These are phyloP conservation scores for Leccinellum rugosiceps DNA, from an alignment of 768 basidiomycete genomes.

Conservation along the genomic window DNA sequence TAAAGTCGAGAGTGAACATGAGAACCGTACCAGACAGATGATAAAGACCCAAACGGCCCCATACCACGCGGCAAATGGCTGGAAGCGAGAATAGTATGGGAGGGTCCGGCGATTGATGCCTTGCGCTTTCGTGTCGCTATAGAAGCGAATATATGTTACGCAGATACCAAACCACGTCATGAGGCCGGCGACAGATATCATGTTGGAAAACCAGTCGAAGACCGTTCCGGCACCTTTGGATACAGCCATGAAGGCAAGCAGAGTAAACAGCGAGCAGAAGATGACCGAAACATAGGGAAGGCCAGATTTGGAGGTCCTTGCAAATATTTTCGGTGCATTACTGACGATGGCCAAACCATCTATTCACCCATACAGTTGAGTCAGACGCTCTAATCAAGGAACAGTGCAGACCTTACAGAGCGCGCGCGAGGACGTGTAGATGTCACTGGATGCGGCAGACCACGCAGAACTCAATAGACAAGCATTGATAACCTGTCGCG, in stretches of 20 bases:
- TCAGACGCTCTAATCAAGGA: background rate
- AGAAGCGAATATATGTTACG: conserved; percentile 79
- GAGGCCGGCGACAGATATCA: conserved; percentile 64
- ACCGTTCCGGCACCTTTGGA: conserved; percentile 63
- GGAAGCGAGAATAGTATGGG: conserved; percentile 65
- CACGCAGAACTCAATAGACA: background rate
- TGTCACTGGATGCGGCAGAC: background rate
- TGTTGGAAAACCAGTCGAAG: conserved; percentile 77
- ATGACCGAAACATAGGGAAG: conserved; percentile 73
- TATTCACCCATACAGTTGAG: conserved; percentile 23
- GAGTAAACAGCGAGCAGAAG: conserved; percentile 65
- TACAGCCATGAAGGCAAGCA: conserved; percentile 79
- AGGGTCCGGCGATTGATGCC: conserved; percentile 68
- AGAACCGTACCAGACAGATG: conserved; percentile 57
- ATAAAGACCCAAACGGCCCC: conserved; percentile 34
- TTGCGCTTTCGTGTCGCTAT: conserved; percentile 74
- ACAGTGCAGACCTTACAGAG: conserved; percentile 55
- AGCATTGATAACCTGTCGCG: background rate
- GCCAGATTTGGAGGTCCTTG: conserved; percentile 63
- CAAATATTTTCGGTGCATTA: conserved; percentile 82
- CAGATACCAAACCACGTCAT: conserved; percentile 81
- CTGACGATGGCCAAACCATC: conserved; percentile 78
- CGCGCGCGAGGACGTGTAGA: conserved; percentile 64
- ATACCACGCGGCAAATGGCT: conserved; percentile 75
- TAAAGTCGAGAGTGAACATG: background rate